phyloP scores from a whole-genome alignment of 495 filamentous ascomycete species.

The Podospora pseudopauciseta region DNA sequence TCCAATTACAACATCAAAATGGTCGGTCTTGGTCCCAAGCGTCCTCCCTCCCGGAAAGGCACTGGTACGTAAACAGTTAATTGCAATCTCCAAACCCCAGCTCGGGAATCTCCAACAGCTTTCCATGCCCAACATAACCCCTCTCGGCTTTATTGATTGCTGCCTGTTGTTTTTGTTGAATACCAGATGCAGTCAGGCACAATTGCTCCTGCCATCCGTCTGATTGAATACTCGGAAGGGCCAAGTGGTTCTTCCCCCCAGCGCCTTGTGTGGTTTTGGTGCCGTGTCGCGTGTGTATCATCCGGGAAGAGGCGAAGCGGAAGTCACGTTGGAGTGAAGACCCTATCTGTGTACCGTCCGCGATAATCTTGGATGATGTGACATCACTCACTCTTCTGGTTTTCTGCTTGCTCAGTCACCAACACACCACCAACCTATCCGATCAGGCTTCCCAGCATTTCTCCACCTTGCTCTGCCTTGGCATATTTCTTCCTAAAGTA shows the following conservation, averaged over 20 bases:
- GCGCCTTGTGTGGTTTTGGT: background rate
- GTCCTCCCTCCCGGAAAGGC: conserved; percentile 73
- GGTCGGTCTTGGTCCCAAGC: conserved; percentile 71
- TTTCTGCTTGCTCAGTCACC: background rate
- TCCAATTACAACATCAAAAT: conserved; percentile 46
- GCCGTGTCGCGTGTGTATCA: background rate
- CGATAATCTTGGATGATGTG: background rate
- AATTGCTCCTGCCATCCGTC: background rate
- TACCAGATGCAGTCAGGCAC: background rate
- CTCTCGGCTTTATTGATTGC: background rate
- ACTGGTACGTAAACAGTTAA: conserved; percentile 29
- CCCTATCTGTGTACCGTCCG: background rate
- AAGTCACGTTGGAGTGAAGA: background rate
- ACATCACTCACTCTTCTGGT: conserved; percentile 6
- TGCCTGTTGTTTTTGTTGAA: background rate
- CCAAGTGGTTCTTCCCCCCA: background rate
- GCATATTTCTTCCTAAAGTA: conserved; percentile 1
- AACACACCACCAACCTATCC: background rate
- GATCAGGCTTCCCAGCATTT: conserved; percentile 2
- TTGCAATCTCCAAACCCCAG: background rate
- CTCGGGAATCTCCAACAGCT: background rate
- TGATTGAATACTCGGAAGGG: background rate
- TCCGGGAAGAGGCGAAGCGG: conserved; percentile 6
- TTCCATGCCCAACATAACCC: background rate
- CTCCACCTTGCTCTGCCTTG: background rate